Base-by-base conservation (phyloP, 108 stramenopile genomes). In the Thalassiosira profunda region DNA sequence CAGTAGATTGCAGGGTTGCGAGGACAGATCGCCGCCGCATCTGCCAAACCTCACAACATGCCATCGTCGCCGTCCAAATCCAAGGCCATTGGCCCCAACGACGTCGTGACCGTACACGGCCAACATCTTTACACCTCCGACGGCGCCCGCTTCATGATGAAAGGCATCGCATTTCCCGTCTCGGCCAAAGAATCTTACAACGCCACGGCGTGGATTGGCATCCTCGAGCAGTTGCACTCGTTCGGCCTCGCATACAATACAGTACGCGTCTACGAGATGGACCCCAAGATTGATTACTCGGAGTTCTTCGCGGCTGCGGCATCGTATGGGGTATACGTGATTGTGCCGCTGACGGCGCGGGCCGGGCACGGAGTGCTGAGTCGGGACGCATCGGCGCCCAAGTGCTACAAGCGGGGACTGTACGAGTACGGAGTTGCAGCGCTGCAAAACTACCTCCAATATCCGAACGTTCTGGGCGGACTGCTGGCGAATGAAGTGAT, bases 401-500 rank as follows among this genome's bases (percentile, higher is more conserved):
- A 46, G 9, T 88, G 87, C 34, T 88, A 86, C 56, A 42, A 63
- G 1, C 7, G 25, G 5, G 40, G 54, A 6, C 56, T 88, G 28
- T 88, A 66, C 38, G 40, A 52, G 0, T 86, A 86, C 57, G 87
- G 87, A 1, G 48, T 60, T 14, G 52, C 20, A 10, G 54, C 65
- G 0, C 25, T 88, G 12, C 34, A 63, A 4, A 14, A 29, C 10
- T 84, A 71, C 35, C 41, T 57, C 41, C 54, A 72, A 4, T 36
- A 82, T 52, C 83, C 87, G 10, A 88, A 88, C 56, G 66, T 88
- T 30, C 25, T 88, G 45, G 85, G 67, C 4, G 84, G 83, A 17
- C 54, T 86, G 24, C 53, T 88, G 14, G 87, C 85, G 15, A 88
- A 88, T 54, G 87, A 88, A 61, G 87, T 88, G 28, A 86, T 88